Evolutionary conservation across 108 stramenopile species (phyloP).

Genomic region (Stephanodiscus minutulus): DNA sequence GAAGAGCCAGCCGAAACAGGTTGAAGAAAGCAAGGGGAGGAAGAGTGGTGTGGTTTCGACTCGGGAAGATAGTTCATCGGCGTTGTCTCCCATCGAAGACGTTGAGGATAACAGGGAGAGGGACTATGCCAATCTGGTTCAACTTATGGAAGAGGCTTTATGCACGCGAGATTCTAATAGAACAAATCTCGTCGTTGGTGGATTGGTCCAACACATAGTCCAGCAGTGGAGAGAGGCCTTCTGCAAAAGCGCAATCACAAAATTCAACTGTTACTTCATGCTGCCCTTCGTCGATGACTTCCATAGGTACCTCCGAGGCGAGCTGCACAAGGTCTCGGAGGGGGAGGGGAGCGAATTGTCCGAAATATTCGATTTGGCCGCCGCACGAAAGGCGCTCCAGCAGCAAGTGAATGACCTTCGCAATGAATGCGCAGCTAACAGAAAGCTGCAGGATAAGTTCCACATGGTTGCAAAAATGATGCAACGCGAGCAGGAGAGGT

Average conservation of each 20-base stretch:
- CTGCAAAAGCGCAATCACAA: constrained; percentile 81
- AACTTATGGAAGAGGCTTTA: constrained; percentile 89
- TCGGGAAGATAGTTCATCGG: constrained; percentile 41
- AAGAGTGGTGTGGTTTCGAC: constrained; percentile 44
- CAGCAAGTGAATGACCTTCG: constrained; percentile 68
- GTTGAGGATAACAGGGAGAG: constrained; percentile 61
- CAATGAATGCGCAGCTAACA: constrained; percentile 84
- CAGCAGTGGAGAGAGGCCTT: constrained; percentile 86
- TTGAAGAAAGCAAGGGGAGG: constrained; percentile 45
- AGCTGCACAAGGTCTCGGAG: constrained; percentile 74
- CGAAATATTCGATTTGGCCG: constrained; percentile 71
- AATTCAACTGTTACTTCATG: constrained; percentile 95
- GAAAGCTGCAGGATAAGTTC: constrained; percentile 84
- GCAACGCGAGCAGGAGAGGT: constrained; percentile 60
- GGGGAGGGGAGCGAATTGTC: constrained; percentile 55
- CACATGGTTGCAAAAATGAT: constrained; percentile 73
- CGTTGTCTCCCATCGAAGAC: constrained; percentile 45
- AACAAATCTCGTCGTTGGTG: constrained; percentile 82
- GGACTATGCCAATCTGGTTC: constrained; percentile 78
- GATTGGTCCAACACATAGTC: constrained; percentile 90
- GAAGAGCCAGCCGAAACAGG: constrained; percentile 42
- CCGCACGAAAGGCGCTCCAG: constrained; percentile 57
- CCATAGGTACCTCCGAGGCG: constrained; percentile 74
- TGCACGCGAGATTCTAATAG: constrained; percentile 77
- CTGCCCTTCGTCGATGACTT: constrained; percentile 92